phyloP scores from a whole-genome alignment of 2,329 filamentous ascomycete species.

The Botrytis pseudocinerea region DNA sequence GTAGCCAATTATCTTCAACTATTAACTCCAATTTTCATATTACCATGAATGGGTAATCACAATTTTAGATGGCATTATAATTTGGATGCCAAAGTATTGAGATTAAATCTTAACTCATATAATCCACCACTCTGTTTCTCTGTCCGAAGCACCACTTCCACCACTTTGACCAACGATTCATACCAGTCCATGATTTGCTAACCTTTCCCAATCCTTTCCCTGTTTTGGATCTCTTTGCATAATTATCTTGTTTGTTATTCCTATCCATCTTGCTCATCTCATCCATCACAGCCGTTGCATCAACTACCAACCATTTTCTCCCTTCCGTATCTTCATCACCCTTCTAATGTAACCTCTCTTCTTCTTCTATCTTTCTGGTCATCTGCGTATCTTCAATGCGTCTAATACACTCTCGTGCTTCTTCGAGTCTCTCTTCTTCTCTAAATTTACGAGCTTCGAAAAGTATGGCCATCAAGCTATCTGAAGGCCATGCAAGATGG shows the following conservation, averaged over 20 bases:
- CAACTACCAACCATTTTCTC: background rate
- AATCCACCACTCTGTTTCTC: background rate
- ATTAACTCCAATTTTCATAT: background rate
- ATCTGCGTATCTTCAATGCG: background rate
- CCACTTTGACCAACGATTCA: background rate
- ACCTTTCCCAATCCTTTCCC: background rate
- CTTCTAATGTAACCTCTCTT: background rate
- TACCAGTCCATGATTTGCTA: background rate
- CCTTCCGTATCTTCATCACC: background rate
- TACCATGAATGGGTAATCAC: background rate
- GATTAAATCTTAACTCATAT: background rate
- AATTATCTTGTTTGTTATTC: fast-evolving
- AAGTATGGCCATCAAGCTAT: background rate
- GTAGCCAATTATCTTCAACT: background rate
- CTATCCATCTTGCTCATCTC: background rate
- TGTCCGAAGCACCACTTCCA: background rate
- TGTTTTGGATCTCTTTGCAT: background rate
- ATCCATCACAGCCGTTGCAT: background rate
- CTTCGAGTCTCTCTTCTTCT: background rate
- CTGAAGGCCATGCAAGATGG: background rate
- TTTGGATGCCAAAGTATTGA: too few relatives aligned
- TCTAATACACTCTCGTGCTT: background rate
- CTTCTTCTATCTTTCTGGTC: background rate
- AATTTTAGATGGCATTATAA: background rate
- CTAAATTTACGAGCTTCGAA: background rate